Evolutionary conservation across 2,329 filamentous ascomycete genomes (phyloP).

Genomic region (Monilinia polystroma): DNA sequence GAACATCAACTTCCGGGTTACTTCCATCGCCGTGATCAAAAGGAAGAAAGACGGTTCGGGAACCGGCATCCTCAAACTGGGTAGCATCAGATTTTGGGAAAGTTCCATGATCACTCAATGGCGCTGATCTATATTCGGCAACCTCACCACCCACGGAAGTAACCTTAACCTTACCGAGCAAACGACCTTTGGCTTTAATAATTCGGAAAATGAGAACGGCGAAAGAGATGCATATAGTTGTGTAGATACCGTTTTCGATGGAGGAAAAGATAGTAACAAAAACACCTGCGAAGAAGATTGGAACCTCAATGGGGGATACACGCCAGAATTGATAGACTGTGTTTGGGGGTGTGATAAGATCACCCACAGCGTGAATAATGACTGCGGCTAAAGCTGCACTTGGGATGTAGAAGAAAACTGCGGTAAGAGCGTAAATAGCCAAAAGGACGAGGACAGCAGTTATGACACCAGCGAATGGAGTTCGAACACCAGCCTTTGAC

Average conservation of each 20-base stretch:
- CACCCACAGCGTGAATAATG: slow-evolving; percentile 93
- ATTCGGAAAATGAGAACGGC: slow-evolving; percentile 80
- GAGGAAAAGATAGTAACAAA: slow-evolving; percentile 82
- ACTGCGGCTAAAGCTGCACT: slow-evolving; percentile 77
- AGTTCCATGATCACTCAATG: slow-evolving; percentile 59
- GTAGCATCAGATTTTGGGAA: slow-evolving; percentile 35
- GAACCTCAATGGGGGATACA: slow-evolving; percentile 82
- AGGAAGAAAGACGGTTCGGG: slow-evolving; percentile 82
- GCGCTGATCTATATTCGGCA: slow-evolving; percentile 55
- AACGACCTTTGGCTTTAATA: slow-evolving; percentile 76
- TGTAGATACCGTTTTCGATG: slow-evolving; percentile 93
- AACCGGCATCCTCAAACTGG: slow-evolving; percentile 45
- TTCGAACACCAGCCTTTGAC: slow-evolving; percentile 92
- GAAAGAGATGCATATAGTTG: slow-evolving; percentile 73
- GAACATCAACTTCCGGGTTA: slow-evolving; percentile 78
- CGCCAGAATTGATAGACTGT: slow-evolving; percentile 95
- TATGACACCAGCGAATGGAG: slow-evolving; percentile 85
- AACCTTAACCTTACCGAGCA: slow-evolving; percentile 80
- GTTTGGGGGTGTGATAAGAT: slow-evolving; percentile 87
- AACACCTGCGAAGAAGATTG: slow-evolving; percentile 93
- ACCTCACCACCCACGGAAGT: slow-evolving; percentile 69
- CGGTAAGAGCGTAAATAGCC: slow-evolving; percentile 83
- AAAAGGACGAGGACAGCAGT: slow-evolving; percentile 83
- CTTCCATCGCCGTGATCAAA: slow-evolving; percentile 85
- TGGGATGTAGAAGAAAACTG: slow-evolving; percentile 93